A percentile compares a stretch with the other conserved stretches of the same genome.
These are phyloP conservation scores for Pichia cactophila DNA, from an alignment of 1,139 yeast species.

Conservation along the genomic window DNA sequence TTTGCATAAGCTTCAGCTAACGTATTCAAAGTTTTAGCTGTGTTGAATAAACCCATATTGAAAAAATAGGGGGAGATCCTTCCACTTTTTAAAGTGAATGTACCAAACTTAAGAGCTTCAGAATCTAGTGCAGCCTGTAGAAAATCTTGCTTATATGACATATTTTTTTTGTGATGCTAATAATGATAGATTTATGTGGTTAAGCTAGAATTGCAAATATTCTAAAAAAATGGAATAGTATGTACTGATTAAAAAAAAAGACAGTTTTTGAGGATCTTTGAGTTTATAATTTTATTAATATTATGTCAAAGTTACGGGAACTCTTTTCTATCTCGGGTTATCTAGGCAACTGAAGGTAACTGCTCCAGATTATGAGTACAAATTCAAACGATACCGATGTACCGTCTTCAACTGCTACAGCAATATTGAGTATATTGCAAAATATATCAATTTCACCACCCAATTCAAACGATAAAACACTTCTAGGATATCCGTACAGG, in stretches of 20 bases:
- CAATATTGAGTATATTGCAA: constrained; percentile 22
- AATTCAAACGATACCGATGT: neutral
- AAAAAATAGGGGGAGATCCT: constrained; percentile 94
- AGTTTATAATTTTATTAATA: too few species aligned
- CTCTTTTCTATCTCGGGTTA: too few species aligned
- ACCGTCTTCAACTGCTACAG: constrained; percentile 17
- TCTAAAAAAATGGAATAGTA: too few species aligned
- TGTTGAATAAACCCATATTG: constrained; percentile 83
- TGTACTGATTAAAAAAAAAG: too few species aligned
- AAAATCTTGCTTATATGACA: constrained; percentile 35
- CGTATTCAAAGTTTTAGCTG: constrained; percentile 69
- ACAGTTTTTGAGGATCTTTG: too few species aligned
- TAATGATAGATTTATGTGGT: too few species aligned
- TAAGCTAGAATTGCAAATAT: too few species aligned
- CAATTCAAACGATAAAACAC: neutral
- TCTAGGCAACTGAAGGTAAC: too few species aligned
- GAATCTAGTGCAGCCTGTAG: constrained; percentile 75
- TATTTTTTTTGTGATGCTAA: neutral
- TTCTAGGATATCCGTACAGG: neutral
- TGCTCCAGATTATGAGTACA: neutral
- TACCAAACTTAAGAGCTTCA: constrained; percentile 78
- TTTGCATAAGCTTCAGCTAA: constrained; percentile 85
- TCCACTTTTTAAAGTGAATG: constrained; percentile 85
- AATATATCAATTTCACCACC: constrained; percentile 20
- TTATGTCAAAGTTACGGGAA: too few species aligned